Evolutionary conservation across 139 green algal species (phyloP).

Genomic region (Haematococcus lacustris): DNA sequence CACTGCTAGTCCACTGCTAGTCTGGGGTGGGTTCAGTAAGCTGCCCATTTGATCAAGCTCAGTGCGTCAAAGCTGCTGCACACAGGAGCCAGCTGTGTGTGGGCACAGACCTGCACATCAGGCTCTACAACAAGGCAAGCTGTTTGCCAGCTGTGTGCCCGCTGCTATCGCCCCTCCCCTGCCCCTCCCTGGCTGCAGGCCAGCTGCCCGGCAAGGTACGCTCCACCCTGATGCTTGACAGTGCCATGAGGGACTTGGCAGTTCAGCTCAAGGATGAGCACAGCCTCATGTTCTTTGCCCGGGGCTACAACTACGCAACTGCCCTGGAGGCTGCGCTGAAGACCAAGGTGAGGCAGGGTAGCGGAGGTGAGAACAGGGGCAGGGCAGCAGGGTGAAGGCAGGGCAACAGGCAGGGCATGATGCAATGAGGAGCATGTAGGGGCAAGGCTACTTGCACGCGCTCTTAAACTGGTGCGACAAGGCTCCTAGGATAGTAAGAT

Average conservation of each 20-base stretch:
- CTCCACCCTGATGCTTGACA: slow-evolving; percentile 63
- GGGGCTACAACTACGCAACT: slow-evolving; percentile 94
- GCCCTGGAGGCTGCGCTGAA: slow-evolving; percentile 83
- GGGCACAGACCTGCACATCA: no score
- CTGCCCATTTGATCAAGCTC: no score
- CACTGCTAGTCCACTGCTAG: no score
- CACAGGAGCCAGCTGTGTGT: no score
- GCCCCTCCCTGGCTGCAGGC: slow-evolving; percentile 19
- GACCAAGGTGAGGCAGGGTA: slow-evolving; percentile 46
- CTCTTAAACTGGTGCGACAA: neutral
- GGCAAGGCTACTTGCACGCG: neutral
- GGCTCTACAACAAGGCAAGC: no score
- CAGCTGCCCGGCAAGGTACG: slow-evolving; percentile 49
- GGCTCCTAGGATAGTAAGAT: no score
- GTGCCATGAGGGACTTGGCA: slow-evolving; percentile 73
- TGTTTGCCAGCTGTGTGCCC: no score
- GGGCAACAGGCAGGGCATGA: neutral
- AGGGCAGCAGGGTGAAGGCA: no score
- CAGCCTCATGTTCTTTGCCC: slow-evolving; percentile 82
- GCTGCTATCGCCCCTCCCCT: no score
- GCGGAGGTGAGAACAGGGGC: no score
- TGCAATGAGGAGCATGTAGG: neutral
- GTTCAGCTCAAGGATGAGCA: slow-evolving; percentile 64
- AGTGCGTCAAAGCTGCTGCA: no score
- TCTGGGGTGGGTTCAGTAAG: no score